A percentile compares a stretch with the other conserved stretches of the same genome.
These are phyloP conservation scores for Eucalyptus sp. DNA, from an alignment of 345 rosid species.

Conservation along the genomic window DNA sequence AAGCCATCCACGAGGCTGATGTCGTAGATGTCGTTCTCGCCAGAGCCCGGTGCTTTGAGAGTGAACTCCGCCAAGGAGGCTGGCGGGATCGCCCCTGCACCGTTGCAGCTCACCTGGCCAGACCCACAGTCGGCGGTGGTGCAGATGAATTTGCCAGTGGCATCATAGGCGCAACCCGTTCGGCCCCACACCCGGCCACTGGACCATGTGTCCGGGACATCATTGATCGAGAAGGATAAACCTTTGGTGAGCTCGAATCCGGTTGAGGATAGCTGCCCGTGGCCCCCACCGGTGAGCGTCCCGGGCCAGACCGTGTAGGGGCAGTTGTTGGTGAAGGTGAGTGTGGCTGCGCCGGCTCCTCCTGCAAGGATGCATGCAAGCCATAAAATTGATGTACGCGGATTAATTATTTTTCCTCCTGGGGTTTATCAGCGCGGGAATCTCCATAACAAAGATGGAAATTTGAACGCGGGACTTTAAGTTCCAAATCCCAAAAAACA, in stretches of 20 bases:
- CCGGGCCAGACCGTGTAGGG: neutral
- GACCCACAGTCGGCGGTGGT: neutral
- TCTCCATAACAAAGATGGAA: neutral
- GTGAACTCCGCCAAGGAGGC: neutral
- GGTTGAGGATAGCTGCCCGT: neutral
- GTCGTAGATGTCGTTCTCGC: neutral
- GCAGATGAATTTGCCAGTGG: neutral
- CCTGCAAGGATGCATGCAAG: neutral
- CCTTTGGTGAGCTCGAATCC: neutral
- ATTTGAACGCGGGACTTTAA: neutral
- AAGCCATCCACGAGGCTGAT: neutral
- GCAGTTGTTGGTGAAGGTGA: neutral
- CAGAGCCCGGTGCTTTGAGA: neutral
- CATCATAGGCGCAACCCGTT: neutral
- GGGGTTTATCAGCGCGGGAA: too few species aligned
- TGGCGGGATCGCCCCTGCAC: neutral
- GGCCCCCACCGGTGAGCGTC: rapidly evolving
- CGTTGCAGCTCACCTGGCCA: neutral
- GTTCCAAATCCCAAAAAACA: too few species aligned
- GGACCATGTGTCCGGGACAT: neutral
- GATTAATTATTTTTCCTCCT: too few species aligned
- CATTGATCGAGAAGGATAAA: neutral
- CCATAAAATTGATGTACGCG: too few species aligned
- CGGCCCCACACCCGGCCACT: neutral
- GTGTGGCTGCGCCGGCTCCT: neutral